Percentiles rank a stretch among this genome's conserved stretches.
Evolutionary conservation across 2,329 filamentous ascomycete species (phyloP).

Genomic region (Scedosporium boydii): DNA sequence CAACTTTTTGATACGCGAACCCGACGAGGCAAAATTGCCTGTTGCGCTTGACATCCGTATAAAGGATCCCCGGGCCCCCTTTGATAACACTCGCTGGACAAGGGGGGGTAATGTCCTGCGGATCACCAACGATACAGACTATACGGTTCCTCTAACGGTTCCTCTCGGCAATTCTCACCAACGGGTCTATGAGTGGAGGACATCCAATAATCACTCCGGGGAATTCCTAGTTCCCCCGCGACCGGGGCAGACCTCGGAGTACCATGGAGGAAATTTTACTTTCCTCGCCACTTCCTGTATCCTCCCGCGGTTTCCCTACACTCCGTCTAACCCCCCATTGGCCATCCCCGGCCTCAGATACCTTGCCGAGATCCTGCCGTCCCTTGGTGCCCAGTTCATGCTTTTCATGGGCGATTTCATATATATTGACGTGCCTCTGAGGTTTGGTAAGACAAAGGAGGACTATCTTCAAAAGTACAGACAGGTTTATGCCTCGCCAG

Average conservation of each 20-base stretch:
- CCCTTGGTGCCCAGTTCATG: constrained; percentile 68
- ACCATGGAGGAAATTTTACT: constrained; percentile 63
- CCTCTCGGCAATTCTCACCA: constrained; percentile 55
- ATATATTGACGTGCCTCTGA: constrained; percentile 78
- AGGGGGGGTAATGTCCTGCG: constrained; percentile 52
- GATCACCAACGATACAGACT: constrained; percentile 73
- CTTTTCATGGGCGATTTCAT: constrained; percentile 83
- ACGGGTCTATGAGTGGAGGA: constrained; percentile 70
- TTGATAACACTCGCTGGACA: constrained; percentile 56
- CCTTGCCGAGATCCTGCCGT: constrained; percentile 62
- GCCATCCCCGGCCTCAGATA: constrained; percentile 71
- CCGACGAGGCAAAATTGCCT: constrained; percentile 64
- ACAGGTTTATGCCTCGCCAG: constrained; percentile 89
- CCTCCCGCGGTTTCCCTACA: constrained; percentile 84
- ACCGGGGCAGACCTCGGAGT: constrained; percentile 51
- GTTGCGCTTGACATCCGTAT: constrained; percentile 59
- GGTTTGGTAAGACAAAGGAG: constrained; percentile 61
- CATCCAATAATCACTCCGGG: constrained; percentile 80
- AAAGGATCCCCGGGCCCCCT: constrained; percentile 38
- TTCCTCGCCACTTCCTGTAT: constrained; percentile 87
- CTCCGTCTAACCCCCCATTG: constrained; percentile 70
- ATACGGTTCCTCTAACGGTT: constrained; percentile 61
- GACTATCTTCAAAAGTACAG: constrained; percentile 88
- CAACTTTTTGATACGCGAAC: constrained; percentile 76
- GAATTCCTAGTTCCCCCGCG: constrained; percentile 70